phyloP scores from a whole-genome alignment of 768 basidiomycete genomes.

The Kwoniella bestiolae region DNA sequence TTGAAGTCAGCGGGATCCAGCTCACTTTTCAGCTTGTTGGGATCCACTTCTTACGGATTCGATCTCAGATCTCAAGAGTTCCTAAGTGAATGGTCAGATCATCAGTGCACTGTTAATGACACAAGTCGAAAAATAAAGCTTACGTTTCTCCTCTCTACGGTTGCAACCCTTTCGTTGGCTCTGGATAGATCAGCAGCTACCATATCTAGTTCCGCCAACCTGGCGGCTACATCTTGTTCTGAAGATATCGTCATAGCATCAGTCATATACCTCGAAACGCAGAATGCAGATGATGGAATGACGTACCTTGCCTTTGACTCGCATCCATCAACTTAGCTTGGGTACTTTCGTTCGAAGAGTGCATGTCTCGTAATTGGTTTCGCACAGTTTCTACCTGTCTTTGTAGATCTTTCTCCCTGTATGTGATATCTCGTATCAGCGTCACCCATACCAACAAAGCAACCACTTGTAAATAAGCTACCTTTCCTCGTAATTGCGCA shows the following conservation, averaged over 20 bases:
- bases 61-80: constrained; percentile 92
- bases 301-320: constrained; percentile 80
- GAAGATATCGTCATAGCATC: background rate
- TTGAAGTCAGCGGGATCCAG: background rate
- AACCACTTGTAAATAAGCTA: constrained; percentile 56
- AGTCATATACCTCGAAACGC: background rate
- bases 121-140: constrained; percentile 30
- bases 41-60: constrained; percentile 80
- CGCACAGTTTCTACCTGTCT: constrained; percentile 88
- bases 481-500: constrained; percentile 96
- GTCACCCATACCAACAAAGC: too few relatives aligned
- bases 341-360: constrained; percentile 86
- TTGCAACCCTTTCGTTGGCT: constrained; percentile 90
- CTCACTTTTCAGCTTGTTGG: constrained; percentile 50
- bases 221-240: constrained; percentile 91
- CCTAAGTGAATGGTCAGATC: constrained; percentile 62
- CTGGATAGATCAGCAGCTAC: constrained; percentile 90
- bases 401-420: constrained; percentile 87
- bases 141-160: constrained; percentile 91
- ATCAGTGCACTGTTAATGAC: constrained; percentile 8
- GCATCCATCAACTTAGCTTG: constrained; percentile 92
- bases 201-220: constrained; percentile 92
- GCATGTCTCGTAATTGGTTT: constrained; percentile 85
- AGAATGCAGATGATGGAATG: background rate
- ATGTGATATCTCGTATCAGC: constrained; percentile 14